phyloP scores from a whole-genome alignment of 345 rosid genomes.

The Pseudoturritis turrita region DNA sequence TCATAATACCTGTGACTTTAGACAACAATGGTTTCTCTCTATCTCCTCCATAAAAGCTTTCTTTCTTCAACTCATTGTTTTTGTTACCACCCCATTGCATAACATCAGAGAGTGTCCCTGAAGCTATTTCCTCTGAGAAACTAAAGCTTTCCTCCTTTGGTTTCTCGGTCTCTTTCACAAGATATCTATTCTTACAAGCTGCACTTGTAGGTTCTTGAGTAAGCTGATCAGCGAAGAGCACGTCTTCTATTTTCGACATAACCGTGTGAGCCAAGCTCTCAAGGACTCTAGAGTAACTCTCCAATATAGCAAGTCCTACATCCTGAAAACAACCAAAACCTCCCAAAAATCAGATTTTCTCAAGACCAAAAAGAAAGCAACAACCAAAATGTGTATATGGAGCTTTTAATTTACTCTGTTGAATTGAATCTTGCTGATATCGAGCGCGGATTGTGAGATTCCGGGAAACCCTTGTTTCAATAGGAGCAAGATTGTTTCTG shows the following conservation, averaged over 20 bases:
- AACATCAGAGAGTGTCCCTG: slow-evolving; percentile 62
- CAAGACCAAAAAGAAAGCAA: not conserved
- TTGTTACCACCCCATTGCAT: slow-evolving; percentile 73
- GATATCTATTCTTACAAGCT: slow-evolving; percentile 30
- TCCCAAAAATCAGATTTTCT: not conserved
- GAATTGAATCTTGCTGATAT: slow-evolving; percentile 74
- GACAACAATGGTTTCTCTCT: slow-evolving; percentile 32
- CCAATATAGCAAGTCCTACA: slow-evolving; percentile 77
- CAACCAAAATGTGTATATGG: not conserved
- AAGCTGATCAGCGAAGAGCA: slow-evolving; percentile 54
- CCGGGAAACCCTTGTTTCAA: slow-evolving; percentile 80
- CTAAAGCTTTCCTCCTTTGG: slow-evolving; percentile 23
- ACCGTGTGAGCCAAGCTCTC: slow-evolving; percentile 86
- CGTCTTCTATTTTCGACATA: slow-evolving; percentile 75
- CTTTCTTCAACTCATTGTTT: slow-evolving; percentile 38
- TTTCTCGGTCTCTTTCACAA: slow-evolving; percentile 18
- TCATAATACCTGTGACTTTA: slow-evolving; percentile 39
- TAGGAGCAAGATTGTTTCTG: slow-evolving; percentile 71
- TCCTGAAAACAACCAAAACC: slow-evolving; percentile 41
- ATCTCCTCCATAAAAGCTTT: slow-evolving; percentile 44
- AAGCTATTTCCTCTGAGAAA: slow-evolving; percentile 23
- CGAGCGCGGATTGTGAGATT: slow-evolving; percentile 74
- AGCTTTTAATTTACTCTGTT: slow-evolving; percentile 31
- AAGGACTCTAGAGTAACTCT: slow-evolving; percentile 80
- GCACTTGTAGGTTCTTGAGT: slow-evolving; percentile 52